Base-by-base conservation (phyloP, 192 early-diverging fungal species). In the Gigaspora rosea region DNA sequence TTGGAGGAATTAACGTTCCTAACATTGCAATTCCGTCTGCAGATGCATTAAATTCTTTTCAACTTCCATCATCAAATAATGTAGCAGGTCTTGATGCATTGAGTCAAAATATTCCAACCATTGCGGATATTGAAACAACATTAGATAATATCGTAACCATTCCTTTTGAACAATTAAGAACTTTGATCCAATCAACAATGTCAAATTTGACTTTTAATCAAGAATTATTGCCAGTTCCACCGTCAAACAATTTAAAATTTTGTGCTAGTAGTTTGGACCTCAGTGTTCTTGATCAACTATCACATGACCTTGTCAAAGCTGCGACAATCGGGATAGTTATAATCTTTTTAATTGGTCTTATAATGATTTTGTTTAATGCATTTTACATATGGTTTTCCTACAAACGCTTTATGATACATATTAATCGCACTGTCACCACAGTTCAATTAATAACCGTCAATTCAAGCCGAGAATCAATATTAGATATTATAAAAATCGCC, bases 81-180 rank as follows among this genome's bases (percentile, higher is more conserved):
- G 48, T 13, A 18, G 10, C 36, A 33, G 62, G 33, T 9, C 13
- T 75, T 35, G 47, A 65, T 8, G 11, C 56, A 32, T 59, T 75
- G 49, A 75, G 64, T 61, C 33, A 10, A 32, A 75, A 20, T 18
- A 13, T 65, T 62, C 62, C 59, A n/a, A 18, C 49, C 3, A 75
- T 52, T 46, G 27, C 35, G 15, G 74, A 50, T 22, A 75, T 75
- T 36, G 62, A 75, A 51, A 33, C 20, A 4, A 75, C 64, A 65
- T 12, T 75, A 11, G 41, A 63, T 35, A 27, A 12, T 50, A 36
- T 75, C 16, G 15, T 52, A 3, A 32, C 74, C 16, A 51, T 75
- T 16, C 74, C 74, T 18, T 75, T 75, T 75, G 49, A 75, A 15
- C 18, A 75, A 36, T 32, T 75, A 49, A 32, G 61, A 36, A 18